phyloP scores from a whole-genome alignment of 2,329 filamentous ascomycete genomes.

The Claviceps sp. region DNA sequence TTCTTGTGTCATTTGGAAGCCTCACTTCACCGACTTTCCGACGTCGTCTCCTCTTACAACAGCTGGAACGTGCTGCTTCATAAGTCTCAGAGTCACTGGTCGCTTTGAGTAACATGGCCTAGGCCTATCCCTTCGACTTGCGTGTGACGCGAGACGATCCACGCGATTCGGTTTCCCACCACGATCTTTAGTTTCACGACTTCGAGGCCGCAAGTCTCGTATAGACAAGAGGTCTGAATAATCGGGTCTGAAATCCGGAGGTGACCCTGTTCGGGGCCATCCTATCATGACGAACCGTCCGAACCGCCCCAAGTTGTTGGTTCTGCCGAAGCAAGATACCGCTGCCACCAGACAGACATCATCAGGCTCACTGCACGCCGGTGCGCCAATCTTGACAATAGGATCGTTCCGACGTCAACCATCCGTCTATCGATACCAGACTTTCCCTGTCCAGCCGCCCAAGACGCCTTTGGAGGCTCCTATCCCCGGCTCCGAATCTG shows the following conservation, averaged over 20 bases:
- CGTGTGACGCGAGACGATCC: not conserved
- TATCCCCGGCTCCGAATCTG: slow-evolving; percentile 10
- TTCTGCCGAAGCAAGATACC: not conserved
- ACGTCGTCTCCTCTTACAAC: too few relatives aligned
- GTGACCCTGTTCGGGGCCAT: not conserved
- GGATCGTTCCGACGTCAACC: slow-evolving; percentile 22
- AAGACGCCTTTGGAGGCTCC: slow-evolving; percentile 42
- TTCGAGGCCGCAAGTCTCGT: not conserved
- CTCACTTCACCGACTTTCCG: too few relatives aligned
- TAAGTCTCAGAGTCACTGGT: not conserved
- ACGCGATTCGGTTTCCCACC: slow-evolving; percentile 1
- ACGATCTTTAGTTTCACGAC: not conserved
- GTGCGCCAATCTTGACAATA: slow-evolving; percentile 32
- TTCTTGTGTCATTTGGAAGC: not conserved
- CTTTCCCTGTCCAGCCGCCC: slow-evolving; percentile 64
- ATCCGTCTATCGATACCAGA: slow-evolving; percentile 56
- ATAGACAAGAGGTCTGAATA: too few relatives aligned
- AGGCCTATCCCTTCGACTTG: not conserved
- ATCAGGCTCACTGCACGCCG: slow-evolving; percentile 38
- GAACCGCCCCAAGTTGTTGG: slow-evolving; percentile 3
- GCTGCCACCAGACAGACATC: slow-evolving; percentile 16
- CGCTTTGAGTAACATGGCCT: not conserved
- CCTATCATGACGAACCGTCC: slow-evolving; percentile 5
- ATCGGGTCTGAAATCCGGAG: too few relatives aligned
- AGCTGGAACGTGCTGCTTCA: not conserved